Evolutionary conservation across 2,329 filamentous ascomycete genomes (phyloP).

Genomic region (Aureobasidium lini): DNA sequence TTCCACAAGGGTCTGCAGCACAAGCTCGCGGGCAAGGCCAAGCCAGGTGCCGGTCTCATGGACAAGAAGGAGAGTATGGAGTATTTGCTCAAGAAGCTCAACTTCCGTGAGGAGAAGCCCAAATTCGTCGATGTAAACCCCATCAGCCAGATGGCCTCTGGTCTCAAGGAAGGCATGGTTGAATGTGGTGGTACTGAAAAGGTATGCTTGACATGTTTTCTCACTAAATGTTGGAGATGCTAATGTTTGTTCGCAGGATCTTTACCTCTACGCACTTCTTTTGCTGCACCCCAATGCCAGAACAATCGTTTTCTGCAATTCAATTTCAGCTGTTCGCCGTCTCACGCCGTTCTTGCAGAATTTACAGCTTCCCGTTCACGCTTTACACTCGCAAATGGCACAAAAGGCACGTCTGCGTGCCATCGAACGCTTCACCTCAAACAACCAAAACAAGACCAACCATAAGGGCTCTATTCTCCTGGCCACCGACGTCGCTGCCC

Average conservation of each 20-base stretch:
- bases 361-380: slow-evolving; percentile 66
- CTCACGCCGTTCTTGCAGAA: slow-evolving; percentile 77
- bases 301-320: slow-evolving; percentile 90
- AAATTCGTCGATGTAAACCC: slow-evolving; percentile 92
- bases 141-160: slow-evolving; percentile 75
- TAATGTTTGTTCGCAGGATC: slow-evolving; percentile 49
- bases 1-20: slow-evolving; percentile 88
- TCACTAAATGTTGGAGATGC: neutral
- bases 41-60: slow-evolving; percentile 54
- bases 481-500: slow-evolving; percentile 83
- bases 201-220: slow-evolving; percentile 36
- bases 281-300: slow-evolving; percentile 74
- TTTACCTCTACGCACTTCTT: slow-evolving; percentile 84
- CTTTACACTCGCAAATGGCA: slow-evolving; percentile 87
- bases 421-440: slow-evolving; percentile 74
- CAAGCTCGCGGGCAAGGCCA: slow-evolving; percentile 74
- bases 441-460: slow-evolving; percentile 16
- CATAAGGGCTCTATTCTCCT: slow-evolving; percentile 60
- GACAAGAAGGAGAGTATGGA: slow-evolving; percentile 78
- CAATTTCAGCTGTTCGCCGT: slow-evolving; percentile 83
- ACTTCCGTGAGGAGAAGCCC: slow-evolving; percentile 75
- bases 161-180: slow-evolving; percentile 79
- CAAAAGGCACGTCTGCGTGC: slow-evolving; percentile 94
- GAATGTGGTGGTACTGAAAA: slow-evolving; percentile 94
- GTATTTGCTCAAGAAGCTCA: slow-evolving; percentile 82